These are phyloP conservation scores for Talaromyces sp. DNA, from an alignment of 2,329 filamentous ascomycete genomes.

Conservation along the genomic window DNA sequence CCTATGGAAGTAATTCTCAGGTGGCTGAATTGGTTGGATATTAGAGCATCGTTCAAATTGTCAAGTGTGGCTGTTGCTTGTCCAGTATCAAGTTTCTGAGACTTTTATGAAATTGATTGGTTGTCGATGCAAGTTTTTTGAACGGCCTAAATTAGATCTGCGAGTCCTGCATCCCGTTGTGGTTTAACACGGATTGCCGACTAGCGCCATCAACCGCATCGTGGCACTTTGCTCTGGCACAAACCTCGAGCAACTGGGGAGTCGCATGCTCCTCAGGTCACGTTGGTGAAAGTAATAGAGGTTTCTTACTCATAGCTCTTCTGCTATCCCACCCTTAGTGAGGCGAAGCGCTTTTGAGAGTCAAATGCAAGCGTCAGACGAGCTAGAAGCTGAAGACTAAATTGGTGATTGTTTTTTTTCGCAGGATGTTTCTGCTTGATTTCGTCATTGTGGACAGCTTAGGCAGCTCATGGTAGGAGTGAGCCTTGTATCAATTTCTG, in stretches of 20 bases:
- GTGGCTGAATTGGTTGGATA: slow-evolving; percentile 42
- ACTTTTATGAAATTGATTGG: slow-evolving; percentile 36
- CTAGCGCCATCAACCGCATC: slow-evolving; percentile 21
- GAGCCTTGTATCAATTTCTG: slow-evolving; percentile 39
- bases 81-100: slow-evolving; percentile 26
- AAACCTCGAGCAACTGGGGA: slow-evolving; percentile 10
- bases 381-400: neutral
- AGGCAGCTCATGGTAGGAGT: slow-evolving; percentile 58
- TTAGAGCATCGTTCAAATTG: slow-evolving; percentile 38
- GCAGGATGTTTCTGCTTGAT: slow-evolving; percentile 58
- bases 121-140: slow-evolving; percentile 34
- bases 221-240: neutral
- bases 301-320: neutral
- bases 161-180: slow-evolving; percentile 41
- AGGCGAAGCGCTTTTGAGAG: slow-evolving; percentile 14
- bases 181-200: slow-evolving; percentile 31
- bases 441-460: slow-evolving; percentile 56
- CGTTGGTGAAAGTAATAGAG: slow-evolving; percentile 26
- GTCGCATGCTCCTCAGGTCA: slow-evolving; percentile 35
- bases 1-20: slow-evolving; percentile 20
- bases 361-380: slow-evolving; percentile 1
- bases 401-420: slow-evolving; percentile 45
- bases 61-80: slow-evolving; percentile 37
- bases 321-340: neutral
- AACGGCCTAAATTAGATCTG: slow-evolving; percentile 32